A percentile compares a stretch with the other conserved stretches of the same genome.
Evolutionary conservation across 1,284 basidiomycete species (phyloP).

Genomic region (Cryptococcus hybrid): DNA sequence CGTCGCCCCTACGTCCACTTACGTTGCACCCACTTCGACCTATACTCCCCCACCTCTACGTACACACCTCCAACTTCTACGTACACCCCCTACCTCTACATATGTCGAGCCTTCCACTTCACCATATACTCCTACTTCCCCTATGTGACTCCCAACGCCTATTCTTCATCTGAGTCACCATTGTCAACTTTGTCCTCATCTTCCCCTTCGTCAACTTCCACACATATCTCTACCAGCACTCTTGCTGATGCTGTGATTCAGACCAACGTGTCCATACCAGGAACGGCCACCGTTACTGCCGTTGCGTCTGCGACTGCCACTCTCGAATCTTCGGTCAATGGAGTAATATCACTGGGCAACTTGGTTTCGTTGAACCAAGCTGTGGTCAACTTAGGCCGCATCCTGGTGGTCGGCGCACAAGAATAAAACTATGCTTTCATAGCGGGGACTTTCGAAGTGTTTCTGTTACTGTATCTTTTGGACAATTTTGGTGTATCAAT

Average conservation of each 20-base stretch:
- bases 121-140: no score
- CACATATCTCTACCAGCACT: neutral
- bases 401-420: conserved; percentile 37
- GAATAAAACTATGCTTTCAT: conserved; percentile 2
- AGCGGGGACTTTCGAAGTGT: neutral
- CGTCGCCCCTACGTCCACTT: conserved; percentile 21
- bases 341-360: conserved; percentile 20
- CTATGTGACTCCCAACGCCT: no score
- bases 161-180: neutral
- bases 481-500: conserved; percentile 10
- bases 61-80: no score
- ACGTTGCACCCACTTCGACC: conserved; percentile 33
- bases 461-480: neutral
- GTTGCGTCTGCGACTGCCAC: conserved; percentile 1
- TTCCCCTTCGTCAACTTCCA: neutral
- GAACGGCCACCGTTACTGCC: conserved; percentile 1
- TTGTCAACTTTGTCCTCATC: conserved; percentile 7
- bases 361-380: conserved; percentile 35
- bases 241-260: conserved; percentile 3
- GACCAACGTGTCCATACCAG: conserved; percentile 9
- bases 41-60: conserved; percentile 6
- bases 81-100: conserved; percentile 23
- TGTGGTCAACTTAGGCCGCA: conserved; percentile 37
- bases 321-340: conserved; percentile 4
- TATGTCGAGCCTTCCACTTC: conserved; percentile 22